Evolutionary conservation across 192 early-diverging fungal genomes (phyloP).

Genomic region (Backusella morwellensis): DNA sequence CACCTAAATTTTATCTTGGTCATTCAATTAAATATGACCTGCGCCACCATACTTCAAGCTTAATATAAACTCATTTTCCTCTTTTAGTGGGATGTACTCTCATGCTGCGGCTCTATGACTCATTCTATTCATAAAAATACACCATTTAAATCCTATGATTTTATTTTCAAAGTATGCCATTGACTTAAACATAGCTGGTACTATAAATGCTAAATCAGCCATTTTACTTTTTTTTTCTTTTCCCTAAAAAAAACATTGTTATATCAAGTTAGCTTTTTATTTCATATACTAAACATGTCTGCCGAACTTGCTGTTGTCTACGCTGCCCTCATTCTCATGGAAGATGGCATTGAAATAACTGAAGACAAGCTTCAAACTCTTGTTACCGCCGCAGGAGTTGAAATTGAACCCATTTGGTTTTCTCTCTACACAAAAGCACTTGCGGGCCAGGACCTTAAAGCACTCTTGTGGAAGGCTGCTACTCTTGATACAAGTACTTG

Average conservation of each 20-base stretch:
- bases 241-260: background rate
- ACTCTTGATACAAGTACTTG: conserved; percentile 47
- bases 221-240: background rate
- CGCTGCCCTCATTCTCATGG: conserved; percentile 95
- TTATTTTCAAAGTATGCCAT: background rate
- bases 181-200: background rate
- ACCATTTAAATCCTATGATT: background rate
- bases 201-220: background rate
- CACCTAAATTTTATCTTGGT: background rate
- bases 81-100: background rate
- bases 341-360: conserved; percentile 93
- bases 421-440: conserved; percentile 96
- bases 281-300: conserved; percentile 34
- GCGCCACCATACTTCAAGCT: background rate
- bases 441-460: conserved; percentile 83
- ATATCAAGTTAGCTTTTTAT: background rate
- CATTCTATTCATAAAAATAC: background rate
- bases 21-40: background rate
- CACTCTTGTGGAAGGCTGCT: conserved; percentile 87
- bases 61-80: background rate
- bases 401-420: conserved; percentile 91
- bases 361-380: conserved; percentile 91
- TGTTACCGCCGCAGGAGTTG: conserved; percentile 83
- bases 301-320: conserved; percentile 88
- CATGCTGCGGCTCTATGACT: background rate